phyloP scores from a whole-genome alignment of 1,284 basidiomycete species.

The Papiliotrema nemorosa region DNA sequence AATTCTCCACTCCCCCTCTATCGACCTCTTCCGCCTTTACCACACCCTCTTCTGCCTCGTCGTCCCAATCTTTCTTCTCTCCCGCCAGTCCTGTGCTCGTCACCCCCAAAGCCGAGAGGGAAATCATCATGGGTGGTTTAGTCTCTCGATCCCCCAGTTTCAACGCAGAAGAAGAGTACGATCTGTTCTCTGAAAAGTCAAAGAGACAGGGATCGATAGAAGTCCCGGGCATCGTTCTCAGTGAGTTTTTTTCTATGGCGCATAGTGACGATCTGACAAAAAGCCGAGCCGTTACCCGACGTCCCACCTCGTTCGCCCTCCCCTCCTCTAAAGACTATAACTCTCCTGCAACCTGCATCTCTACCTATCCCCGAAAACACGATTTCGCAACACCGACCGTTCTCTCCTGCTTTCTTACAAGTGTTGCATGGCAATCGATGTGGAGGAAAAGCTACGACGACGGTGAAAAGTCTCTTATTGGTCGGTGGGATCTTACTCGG shows the following conservation, averaged over 20 bases:
- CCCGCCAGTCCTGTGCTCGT: neutral
- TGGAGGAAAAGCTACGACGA: neutral
- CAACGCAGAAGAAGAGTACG: neutral
- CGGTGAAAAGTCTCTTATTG: slow-evolving; percentile 8
- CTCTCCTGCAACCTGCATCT: slow-evolving; percentile 18
- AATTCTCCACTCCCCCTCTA: neutral
- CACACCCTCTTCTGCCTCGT: too few species aligned
- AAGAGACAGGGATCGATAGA: slow-evolving; percentile 10
- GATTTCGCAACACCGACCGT: neutral
- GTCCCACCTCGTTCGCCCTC: slow-evolving; percentile 8
- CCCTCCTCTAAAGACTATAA: slow-evolving; percentile 18
- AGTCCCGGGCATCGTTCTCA: slow-evolving; percentile 21
- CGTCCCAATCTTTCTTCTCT: slow-evolving; percentile 3
- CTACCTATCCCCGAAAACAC: slow-evolving; percentile 5
- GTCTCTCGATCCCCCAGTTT: slow-evolving; percentile 3
- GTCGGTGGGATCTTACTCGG: slow-evolving; percentile 8
- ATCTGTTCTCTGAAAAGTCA: slow-evolving; percentile 6
- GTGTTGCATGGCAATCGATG: neutral
- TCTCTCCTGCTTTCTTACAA: neutral
- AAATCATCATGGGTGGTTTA: slow-evolving; percentile 12
- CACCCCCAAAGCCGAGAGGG: slow-evolving; percentile 1
- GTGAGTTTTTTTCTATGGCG: slow-evolving; percentile 5
- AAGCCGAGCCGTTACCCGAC: slow-evolving; percentile 13
- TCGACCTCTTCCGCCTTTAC: neutral
- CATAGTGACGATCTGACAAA: neutral